Base-by-base conservation (phyloP, 2,329 filamentous ascomycete species). In the Pseudomassariella vexata region DNA sequence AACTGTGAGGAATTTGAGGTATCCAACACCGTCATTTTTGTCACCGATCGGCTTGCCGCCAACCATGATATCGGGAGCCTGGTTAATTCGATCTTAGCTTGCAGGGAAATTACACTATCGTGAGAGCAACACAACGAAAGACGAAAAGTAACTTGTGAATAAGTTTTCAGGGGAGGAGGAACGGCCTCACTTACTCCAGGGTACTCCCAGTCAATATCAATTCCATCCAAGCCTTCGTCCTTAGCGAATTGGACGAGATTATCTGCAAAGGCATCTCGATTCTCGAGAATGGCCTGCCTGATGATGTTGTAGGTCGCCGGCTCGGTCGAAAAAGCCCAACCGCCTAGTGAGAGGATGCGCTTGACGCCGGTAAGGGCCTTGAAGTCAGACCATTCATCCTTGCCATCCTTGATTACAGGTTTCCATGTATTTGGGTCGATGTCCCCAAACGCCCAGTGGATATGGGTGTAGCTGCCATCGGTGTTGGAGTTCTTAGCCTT, bases 301-400 rank as follows among this genome's bases (percentile, higher is more conserved):
- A 66, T 52, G 19, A 63, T 56, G 9, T 36, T 20, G 33, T 51
- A 63, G 1, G 57, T 61, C 9, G 16, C 39, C 0, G 49, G 42
- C 9, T 50, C 42, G 0, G 62, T 66, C 0, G 50, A 60, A 36
- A 60, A 63, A 0, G 34, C 47, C 64, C 63, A 68, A 9, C 65
- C 64, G n/a, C 64, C 63, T 36, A 68, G 55, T 0, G 57, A 57
- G 2, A 67, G 17, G 21, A 67, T 59, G 6, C 40, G 44, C 35
- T 65, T 62, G 21, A 50, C 14, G 9, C 45, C 43, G 3, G 19
- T 36, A 11, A 55, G 21, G 1, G 37, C 32, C 18, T 41, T 43
- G 32, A 62, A 59, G 14, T 14, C 11, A n/a, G 12, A 9, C 23
- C 15, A 21, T 16, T 20, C 10, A 6, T 21, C 4, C 10, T 11